Evolutionary conservation across 345 rosid species (phyloP).

Genomic region (Populus simonii): DNA sequence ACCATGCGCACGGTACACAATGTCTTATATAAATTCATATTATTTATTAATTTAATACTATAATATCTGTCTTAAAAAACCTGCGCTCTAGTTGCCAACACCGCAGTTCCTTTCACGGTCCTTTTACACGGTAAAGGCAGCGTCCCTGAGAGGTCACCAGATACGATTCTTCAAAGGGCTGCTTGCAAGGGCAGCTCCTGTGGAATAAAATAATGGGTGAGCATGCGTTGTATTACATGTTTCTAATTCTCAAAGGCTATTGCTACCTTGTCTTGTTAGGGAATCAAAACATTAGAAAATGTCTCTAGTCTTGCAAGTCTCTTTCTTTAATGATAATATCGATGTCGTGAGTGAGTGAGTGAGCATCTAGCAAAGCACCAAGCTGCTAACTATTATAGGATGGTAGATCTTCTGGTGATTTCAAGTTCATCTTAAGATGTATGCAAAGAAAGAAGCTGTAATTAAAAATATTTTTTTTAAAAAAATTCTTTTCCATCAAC

Average conservation of each 20-base stretch:
- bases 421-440: no score
- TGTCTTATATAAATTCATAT: no score
- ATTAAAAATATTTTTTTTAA: no score
- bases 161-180: slow-evolving; percentile 9
- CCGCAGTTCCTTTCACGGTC: background rate
- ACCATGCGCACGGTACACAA: no score
- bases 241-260: background rate
- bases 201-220: background rate
- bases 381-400: no score
- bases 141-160: no score
- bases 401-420: no score
- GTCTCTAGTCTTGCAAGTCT: background rate
- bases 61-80: no score
- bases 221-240: background rate
- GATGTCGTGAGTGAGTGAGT: background rate
- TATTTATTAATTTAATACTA: no score
- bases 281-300: background rate
- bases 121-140: no score
- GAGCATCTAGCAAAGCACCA: background rate
- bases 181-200: background rate
- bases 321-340: background rate
- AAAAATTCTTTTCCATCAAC: no score
- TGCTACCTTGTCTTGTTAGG: slow-evolving; percentile 28
- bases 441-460: no score
- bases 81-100: background rate